These are phyloP conservation scores for Agrostemma githago DNA, from an alignment of 148 eudicot species.

Conservation along the genomic window DNA sequence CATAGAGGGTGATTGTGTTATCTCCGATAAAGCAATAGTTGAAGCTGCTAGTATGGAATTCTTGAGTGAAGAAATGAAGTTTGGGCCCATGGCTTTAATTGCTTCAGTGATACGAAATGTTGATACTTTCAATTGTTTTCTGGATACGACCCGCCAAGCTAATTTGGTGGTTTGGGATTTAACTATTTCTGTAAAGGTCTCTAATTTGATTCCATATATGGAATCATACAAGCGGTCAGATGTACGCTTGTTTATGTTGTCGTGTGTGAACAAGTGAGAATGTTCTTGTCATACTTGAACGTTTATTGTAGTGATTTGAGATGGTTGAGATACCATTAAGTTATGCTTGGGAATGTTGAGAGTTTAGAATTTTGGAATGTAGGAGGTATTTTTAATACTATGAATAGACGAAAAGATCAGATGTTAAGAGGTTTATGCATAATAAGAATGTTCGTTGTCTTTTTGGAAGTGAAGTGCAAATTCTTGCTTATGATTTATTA, in stretches of 20 bases:
- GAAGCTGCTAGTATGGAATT: conserved; percentile 15
- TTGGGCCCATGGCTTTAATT: neutral
- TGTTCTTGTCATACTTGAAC: neutral
- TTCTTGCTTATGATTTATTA: no score
- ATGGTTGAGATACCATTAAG: no score
- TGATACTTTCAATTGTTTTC: conserved; percentile 58
- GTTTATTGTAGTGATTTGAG: no score
- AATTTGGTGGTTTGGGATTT: conserved; percentile 55
- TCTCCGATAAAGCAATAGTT: conserved; percentile 7
- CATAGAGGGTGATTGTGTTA: neutral
- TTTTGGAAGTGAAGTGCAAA: no score
- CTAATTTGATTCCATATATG: conserved; percentile 66
- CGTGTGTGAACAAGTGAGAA: conserved; percentile 21
- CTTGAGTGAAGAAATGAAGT: conserved; percentile 18
- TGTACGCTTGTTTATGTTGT: conserved; percentile 48
- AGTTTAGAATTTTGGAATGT: no score
- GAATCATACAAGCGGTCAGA: conserved; percentile 51
- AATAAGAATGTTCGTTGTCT: no score
- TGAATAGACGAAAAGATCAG: no score
- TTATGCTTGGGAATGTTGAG: no score
- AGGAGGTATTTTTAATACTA: no score
- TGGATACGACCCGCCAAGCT: conserved; percentile 38
- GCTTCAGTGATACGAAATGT: conserved; percentile 77
- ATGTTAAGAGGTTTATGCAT: no score
- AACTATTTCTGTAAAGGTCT: conserved; percentile 35